Conservation (phyloP, 768 basidiomycete genomes). For the Lactarius sanguifluus region DNA sequence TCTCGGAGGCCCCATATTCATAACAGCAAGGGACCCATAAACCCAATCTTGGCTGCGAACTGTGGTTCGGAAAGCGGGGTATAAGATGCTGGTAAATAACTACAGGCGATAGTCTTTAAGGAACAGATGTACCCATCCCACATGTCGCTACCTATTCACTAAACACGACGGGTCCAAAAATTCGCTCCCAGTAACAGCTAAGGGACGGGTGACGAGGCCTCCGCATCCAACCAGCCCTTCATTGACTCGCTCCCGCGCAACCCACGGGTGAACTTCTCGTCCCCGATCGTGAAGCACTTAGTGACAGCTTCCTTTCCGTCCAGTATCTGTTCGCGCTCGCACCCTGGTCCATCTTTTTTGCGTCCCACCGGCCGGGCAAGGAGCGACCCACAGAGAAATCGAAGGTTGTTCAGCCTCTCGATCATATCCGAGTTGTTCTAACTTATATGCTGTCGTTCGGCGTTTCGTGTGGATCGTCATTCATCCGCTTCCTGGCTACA, state of each 20-base stretch:
- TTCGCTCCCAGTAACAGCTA: background rate
- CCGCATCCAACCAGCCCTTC: background rate
- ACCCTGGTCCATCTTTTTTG: background rate
- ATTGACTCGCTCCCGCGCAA: background rate
- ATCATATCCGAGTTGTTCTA: background rate
- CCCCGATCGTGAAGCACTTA: background rate
- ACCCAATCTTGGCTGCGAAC: background rate
- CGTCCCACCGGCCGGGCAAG: no score
- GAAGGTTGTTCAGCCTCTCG: background rate
- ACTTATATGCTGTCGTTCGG: background rate
- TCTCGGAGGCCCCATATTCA: no score
- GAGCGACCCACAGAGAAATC: background rate
- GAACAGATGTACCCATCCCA: background rate
- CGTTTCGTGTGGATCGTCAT: background rate
- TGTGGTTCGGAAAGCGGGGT: background rate
- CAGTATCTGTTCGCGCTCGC: background rate
- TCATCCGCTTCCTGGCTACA: background rate
- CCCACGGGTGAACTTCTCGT: background rate
- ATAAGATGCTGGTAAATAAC: background rate
- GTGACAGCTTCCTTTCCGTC: background rate
- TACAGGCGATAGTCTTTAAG: background rate
- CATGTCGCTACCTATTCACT: background rate
- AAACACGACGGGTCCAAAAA: background rate
- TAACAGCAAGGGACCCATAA: background rate
- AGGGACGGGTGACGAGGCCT: background rate